phyloP scores from a whole-genome alignment of 2,329 filamentous ascomycete species.

The Botryotinia narcissicola region DNA sequence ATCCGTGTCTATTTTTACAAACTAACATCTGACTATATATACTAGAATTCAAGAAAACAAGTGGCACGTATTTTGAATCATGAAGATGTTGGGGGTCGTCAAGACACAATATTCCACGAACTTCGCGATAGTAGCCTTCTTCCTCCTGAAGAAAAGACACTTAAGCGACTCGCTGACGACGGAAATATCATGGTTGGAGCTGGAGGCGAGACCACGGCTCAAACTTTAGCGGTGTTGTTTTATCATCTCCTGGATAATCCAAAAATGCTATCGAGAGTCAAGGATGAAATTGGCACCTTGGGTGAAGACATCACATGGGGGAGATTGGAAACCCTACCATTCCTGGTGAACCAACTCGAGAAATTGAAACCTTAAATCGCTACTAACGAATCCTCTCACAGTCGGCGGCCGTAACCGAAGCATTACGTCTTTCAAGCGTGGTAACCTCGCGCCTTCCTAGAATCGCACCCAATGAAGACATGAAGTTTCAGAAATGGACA shows the following conservation, averaged over 20 bases:
- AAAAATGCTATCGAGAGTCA: conserved; percentile 35
- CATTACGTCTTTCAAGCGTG: conserved; percentile 1
- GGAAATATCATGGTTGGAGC: conserved; percentile 37
- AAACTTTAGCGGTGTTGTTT: conserved; percentile 38
- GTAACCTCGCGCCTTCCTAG: conserved; percentile 36
- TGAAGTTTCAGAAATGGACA: conserved; percentile 26
- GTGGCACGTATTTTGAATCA: conserved; percentile 23
- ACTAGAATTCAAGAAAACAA: conserved; percentile 25
- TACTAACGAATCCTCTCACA: not conserved
- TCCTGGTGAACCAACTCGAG: not conserved
- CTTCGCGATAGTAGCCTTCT: conserved; percentile 34
- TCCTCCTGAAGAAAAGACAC: conserved; percentile 39
- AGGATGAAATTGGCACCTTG: conserved; percentile 34
- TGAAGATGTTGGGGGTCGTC: conserved; percentile 1
- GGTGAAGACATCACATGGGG: conserved; percentile 9
- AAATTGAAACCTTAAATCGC: not conserved
- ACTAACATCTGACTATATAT: conserved; percentile 40
- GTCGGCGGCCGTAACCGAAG: conserved; percentile 8
- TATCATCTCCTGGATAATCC: conserved; percentile 42
- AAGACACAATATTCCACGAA: conserved; percentile 34
- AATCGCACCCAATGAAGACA: conserved; percentile 31
- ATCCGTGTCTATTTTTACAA: conserved; percentile 14
- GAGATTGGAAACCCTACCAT: conserved; percentile 9
- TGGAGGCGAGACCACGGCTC: conserved; percentile 42
- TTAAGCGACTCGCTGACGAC: conserved; percentile 39